These are phyloP conservation scores for Podila horticola DNA, from an alignment of 192 early-diverging fungal genomes.

Conservation along the genomic window DNA sequence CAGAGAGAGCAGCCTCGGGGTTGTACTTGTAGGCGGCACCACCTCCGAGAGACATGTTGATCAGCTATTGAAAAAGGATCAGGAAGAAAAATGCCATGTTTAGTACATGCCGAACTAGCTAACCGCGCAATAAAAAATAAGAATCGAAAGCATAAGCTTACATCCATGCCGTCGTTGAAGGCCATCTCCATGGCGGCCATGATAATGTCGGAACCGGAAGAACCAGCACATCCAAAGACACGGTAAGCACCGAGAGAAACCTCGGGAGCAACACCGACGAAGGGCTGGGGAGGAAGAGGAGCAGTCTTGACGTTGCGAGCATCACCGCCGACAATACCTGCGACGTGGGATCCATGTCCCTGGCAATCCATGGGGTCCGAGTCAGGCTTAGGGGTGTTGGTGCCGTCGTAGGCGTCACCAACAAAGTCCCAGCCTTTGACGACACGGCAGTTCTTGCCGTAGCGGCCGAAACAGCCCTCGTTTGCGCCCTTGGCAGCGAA, in stretches of 20 bases:
- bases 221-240: slow-evolving; percentile 64
- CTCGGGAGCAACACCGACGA: slow-evolving; percentile 80
- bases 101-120: too few relatives aligned
- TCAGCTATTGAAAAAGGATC: too few relatives aligned
- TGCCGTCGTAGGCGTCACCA: slow-evolving; percentile 54
- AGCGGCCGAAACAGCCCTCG: slow-evolving; percentile 67
- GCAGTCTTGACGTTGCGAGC: slow-evolving; percentile 22
- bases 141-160: slow-evolving; percentile 35
- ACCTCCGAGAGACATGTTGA: slow-evolving; percentile 76
- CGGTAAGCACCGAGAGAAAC: slow-evolving; percentile 69
- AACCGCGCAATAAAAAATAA: too few relatives aligned
- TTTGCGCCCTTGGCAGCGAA: slow-evolving; percentile 57
- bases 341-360: slow-evolving; percentile 59
- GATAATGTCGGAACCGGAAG: slow-evolving; percentile 59
- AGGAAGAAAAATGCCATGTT: too few relatives aligned
- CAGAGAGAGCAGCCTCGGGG: slow-evolving; percentile 56
- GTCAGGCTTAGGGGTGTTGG: slow-evolving; percentile 38
- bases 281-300: slow-evolving; percentile 32
- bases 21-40: slow-evolving; percentile 65
- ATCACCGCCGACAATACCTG: slow-evolving; percentile 67
- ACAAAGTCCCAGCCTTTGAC: slow-evolving; percentile 69
- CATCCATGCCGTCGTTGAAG: slow-evolving; percentile 59
- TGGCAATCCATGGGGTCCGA: slow-evolving; percentile 56
- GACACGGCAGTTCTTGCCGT: slow-evolving; percentile 64
- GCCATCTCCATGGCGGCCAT: slow-evolving; percentile 62